phyloP scores from a whole-genome alignment of 1,284 basidiomycete species.

The Farysia itapuensis region DNA sequence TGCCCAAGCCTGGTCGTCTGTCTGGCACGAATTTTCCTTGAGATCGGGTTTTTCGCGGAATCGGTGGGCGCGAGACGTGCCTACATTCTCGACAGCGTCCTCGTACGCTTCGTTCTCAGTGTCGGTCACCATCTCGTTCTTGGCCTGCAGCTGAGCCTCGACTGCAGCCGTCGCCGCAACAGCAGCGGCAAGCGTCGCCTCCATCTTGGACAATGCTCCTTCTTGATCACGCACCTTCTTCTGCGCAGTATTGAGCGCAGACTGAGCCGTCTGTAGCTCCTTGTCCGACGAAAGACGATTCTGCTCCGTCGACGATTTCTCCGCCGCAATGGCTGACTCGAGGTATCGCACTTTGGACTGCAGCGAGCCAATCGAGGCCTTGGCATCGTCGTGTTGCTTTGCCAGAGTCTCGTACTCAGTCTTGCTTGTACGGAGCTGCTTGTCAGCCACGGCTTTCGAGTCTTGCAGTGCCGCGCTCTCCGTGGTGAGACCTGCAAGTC shows the following conservation, averaged over 20 bases:
- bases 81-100: slow-evolving; percentile 7
- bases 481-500: slow-evolving; percentile 2
- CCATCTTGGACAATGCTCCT: slow-evolving; percentile 16
- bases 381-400: slow-evolving; percentile 32
- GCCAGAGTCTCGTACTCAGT: slow-evolving; percentile 14
- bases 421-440: slow-evolving; percentile 12
- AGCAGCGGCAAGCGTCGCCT: slow-evolving; percentile 30
- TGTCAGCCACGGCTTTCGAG: slow-evolving; percentile 10
- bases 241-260: slow-evolving; percentile 33
- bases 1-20: slow-evolving; percentile 42
- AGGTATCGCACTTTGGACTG: slow-evolving; percentile 40
- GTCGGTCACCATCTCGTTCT: slow-evolving; percentile 21
- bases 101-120: slow-evolving; percentile 36
- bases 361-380: slow-evolving; percentile 20
- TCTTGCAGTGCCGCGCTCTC: slow-evolving; percentile 3
- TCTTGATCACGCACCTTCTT: slow-evolving; percentile 38
- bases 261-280: slow-evolving; percentile 36
- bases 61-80: slow-evolving; percentile 2
- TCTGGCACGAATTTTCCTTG: slow-evolving; percentile 40
- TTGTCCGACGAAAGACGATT: slow-evolving; percentile 34
- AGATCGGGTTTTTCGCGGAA: slow-evolving; percentile 11
- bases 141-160: slow-evolving; percentile 21
- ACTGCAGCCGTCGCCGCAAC: slow-evolving; percentile 23
- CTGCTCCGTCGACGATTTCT: slow-evolving; percentile 37
- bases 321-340: slow-evolving; percentile 28